These are phyloP conservation scores for Leptomonas pyrrhocoris DNA, from an alignment of 208 protist species.

Conservation along the genomic window DNA sequence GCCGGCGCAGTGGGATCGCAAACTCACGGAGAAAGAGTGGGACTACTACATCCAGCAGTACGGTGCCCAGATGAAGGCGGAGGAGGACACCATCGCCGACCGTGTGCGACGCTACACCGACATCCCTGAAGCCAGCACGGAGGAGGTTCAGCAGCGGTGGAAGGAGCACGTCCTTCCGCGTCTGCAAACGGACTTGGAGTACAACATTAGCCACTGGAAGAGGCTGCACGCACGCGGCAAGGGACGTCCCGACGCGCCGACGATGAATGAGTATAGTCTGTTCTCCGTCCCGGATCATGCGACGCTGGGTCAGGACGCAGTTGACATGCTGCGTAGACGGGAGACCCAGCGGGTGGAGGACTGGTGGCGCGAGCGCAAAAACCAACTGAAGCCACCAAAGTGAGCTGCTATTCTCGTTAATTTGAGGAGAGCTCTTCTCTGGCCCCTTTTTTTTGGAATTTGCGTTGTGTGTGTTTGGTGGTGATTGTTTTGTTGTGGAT, in stretches of 20 bases:
- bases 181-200: constrained; percentile 79
- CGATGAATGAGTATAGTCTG: constrained; percentile 71
- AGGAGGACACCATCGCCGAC: constrained; percentile 70
- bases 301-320: constrained; percentile 76
- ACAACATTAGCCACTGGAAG: constrained; percentile 78
- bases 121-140: constrained; percentile 59
- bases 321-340: constrained; percentile 75
- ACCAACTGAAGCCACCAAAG: constrained; percentile 75
- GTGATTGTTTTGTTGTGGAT: neutral
- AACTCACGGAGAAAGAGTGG: constrained; percentile 82
- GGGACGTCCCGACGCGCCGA: constrained; percentile 30
- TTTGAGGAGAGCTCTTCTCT: neutral
- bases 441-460: neutral
- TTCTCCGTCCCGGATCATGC: constrained; percentile 79
- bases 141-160: constrained; percentile 79
- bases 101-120: constrained; percentile 58
- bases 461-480: neutral
- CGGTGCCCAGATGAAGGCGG: constrained; percentile 73
- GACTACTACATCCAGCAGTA: constrained; percentile 79
- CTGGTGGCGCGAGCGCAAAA: constrained; percentile 77
- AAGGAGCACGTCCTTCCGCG: constrained; percentile 66
- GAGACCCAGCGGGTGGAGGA: constrained; percentile 67
- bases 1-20: constrained; percentile 64
- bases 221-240: constrained; percentile 46
- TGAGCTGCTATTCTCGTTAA: constrained; percentile 9